Base-by-base conservation (phyloP, 2,329 filamentous ascomycete genomes). In the Alternaria longipes region DNA sequence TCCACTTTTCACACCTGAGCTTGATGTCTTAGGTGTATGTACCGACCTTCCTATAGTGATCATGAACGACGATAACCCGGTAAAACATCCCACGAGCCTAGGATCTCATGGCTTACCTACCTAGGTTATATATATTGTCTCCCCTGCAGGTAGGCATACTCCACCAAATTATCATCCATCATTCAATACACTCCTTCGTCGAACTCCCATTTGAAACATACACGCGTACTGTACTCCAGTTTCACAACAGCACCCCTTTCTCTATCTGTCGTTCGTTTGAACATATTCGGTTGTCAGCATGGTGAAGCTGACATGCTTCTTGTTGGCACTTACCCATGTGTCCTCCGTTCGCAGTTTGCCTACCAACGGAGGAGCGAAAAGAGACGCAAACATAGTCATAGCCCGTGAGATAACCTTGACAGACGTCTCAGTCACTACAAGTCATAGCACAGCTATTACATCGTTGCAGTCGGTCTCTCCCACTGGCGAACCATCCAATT, bases 141-240 rank as follows among this genome's bases (percentile, higher is more conserved):
- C 16, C 47, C 26, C 12, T 26, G 63, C 52, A 56, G 42, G 49
- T 69, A 71, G 59, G 52, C 63, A 59, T 64, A 70, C 49, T 65
- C 59, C 50, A 57, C 47, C 59, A 30, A 50, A 64, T 59, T 66
- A 66, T 65, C 28, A 46, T 69, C 55, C 69, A 76, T 77, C 77
- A 68, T 68, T 68, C 58, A 57, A 59, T 53, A 59, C 71, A 77
- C 73, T 77, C 74, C 72, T 65, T 63, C 51, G 50, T 41, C 52
- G 62, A 55, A 60, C 18, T 54, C 62, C 65, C 45, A 46, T 32
- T 34, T 55, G 38, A 52, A 62, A 55, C 62, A 58, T 34, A 58
- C 30, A 49, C 16, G 32, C 24, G 22, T 42, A 56, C 47, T 40
- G 58, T 24, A 62, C 59, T 66, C 42, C 49, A 24, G 40, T 42